These are phyloP conservation scores for Phytophthora citrophthora DNA, from an alignment of 352 stramenopile species.

Conservation along the genomic window DNA sequence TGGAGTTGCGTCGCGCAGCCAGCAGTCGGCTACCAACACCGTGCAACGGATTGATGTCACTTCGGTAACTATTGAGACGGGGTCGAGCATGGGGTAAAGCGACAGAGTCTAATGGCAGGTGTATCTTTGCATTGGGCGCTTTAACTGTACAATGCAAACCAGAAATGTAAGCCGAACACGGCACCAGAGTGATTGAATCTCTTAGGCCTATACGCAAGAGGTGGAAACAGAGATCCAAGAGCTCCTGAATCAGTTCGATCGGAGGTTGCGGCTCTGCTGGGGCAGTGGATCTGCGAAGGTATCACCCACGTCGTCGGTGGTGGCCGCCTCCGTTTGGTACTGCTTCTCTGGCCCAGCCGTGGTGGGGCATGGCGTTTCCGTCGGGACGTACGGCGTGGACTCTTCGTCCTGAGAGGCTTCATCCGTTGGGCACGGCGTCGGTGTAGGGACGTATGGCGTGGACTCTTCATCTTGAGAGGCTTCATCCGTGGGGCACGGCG, in stretches of 20 bases:
- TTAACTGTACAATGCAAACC: slow-evolving; percentile 26
- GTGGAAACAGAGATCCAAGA: slow-evolving; percentile 13
- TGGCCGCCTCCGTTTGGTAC: slow-evolving; percentile 1
- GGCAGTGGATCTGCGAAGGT: slow-evolving; percentile 22
- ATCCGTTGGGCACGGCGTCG: no score
- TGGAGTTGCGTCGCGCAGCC: no score
- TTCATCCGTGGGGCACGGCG: slow-evolving; percentile 5
- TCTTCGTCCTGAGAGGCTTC: no score
- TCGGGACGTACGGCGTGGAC: neutral
- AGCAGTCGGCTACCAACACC: no score
- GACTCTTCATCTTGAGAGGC: neutral
- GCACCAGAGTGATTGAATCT: neutral
- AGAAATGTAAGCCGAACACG: slow-evolving; percentile 19
- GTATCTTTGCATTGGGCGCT: slow-evolving; percentile 32
- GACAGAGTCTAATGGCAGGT: slow-evolving; percentile 6
- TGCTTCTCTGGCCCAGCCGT: neutral
- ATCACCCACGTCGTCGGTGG: slow-evolving; percentile 21
- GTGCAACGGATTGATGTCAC: no score
- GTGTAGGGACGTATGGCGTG: no score
- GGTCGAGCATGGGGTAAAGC: neutral
- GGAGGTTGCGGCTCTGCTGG: slow-evolving; percentile 29
- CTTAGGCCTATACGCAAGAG: slow-evolving; percentile 19
- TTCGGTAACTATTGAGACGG: no score
- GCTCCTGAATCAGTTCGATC: slow-evolving; percentile 22
- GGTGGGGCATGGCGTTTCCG: slow-evolving; percentile 15